phyloP scores from a whole-genome alignment of 169 alveolate species.

The Condylostoma magnum region DNA sequence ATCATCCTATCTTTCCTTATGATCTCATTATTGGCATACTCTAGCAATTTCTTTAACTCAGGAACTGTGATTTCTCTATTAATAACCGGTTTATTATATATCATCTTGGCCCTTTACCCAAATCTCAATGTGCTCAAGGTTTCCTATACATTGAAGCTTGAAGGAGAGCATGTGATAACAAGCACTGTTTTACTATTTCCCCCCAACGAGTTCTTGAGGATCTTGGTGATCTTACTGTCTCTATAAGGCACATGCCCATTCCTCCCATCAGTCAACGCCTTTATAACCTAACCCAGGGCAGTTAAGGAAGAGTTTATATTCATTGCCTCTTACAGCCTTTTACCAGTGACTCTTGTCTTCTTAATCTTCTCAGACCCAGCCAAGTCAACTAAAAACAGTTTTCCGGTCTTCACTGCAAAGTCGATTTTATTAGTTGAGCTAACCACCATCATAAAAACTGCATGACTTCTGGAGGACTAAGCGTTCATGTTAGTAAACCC shows the following conservation, averaged over 20 bases:
- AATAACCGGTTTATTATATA: constrained; percentile 70
- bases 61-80: constrained; percentile 76
- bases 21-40: constrained; percentile 6
- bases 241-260: constrained; percentile 73
- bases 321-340: constrained; percentile 80
- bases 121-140: constrained; percentile 80
- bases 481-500: constrained; percentile 81
- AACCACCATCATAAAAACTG: constrained; percentile 62
- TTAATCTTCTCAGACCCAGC: constrained; percentile 66
- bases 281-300: constrained; percentile 79
- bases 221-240: constrained; percentile 83
- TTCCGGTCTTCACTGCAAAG: constrained; percentile 21
- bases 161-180: constrained; percentile 72
- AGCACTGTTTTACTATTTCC: constrained; percentile 83
- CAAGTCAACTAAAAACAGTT: constrained; percentile 74
- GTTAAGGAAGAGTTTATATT: constrained; percentile 74
- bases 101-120: constrained; percentile 79
- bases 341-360: constrained; percentile 68
- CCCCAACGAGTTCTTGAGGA: constrained; percentile 79
- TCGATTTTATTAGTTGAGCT: constrained; percentile 39
- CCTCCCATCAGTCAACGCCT: constrained; percentile 73
- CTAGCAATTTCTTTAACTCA: constrained; percentile 42
- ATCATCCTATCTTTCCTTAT: background rate
- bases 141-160: constrained; percentile 76
- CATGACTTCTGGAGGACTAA: constrained; percentile 71